Percentiles rank a stretch among this genome's conserved stretches.
Evolutionary conservation across 768 basidiomycete genomes (phyloP).

Genomic region (Pulveroboletus sp.): DNA sequence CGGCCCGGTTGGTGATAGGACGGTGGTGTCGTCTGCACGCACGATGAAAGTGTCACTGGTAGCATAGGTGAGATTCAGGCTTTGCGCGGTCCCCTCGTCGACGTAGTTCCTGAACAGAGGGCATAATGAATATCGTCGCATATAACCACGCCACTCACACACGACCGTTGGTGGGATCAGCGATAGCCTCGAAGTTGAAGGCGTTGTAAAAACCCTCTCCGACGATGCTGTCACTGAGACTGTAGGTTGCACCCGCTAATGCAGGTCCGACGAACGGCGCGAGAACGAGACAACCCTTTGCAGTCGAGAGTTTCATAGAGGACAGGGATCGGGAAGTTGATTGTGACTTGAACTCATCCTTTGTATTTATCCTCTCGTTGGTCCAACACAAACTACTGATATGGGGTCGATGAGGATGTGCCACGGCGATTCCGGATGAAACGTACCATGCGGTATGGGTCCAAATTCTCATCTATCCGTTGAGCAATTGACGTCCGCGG

Average conservation of each 20-base stretch:
- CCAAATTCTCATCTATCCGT: neutral
- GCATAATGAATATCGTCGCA: neutral
- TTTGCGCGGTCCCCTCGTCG: slow-evolving; percentile 24
- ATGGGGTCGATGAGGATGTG: neutral
- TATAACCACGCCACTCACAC: slow-evolving; percentile 24
- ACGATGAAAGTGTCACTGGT: slow-evolving; percentile 29
- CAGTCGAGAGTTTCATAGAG: slow-evolving; percentile 15
- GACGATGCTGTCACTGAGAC: slow-evolving; percentile 23
- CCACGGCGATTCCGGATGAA: neutral
- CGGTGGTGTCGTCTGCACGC: slow-evolving; percentile 36
- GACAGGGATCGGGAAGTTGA: neutral
- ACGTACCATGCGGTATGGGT: slow-evolving; percentile 5
- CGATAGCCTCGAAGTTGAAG: slow-evolving; percentile 33
- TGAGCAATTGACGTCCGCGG: neutral
- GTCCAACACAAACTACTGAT: neutral
- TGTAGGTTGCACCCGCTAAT: slow-evolving; percentile 25
- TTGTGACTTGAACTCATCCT: neutral
- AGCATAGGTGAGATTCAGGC: slow-evolving; percentile 27
- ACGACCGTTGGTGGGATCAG: slow-evolving; percentile 37
- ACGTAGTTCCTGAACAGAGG: slow-evolving; percentile 32
- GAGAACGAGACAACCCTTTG: slow-evolving; percentile 8
- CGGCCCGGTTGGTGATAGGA: slow-evolving; percentile 25
- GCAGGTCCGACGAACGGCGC: slow-evolving; percentile 8
- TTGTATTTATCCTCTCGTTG: slow-evolving; percentile 15
- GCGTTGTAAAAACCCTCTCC: slow-evolving; percentile 30